Conservation (phyloP, 148 eudicot genomes). For the Rhododendron ferrugineum region DNA sequence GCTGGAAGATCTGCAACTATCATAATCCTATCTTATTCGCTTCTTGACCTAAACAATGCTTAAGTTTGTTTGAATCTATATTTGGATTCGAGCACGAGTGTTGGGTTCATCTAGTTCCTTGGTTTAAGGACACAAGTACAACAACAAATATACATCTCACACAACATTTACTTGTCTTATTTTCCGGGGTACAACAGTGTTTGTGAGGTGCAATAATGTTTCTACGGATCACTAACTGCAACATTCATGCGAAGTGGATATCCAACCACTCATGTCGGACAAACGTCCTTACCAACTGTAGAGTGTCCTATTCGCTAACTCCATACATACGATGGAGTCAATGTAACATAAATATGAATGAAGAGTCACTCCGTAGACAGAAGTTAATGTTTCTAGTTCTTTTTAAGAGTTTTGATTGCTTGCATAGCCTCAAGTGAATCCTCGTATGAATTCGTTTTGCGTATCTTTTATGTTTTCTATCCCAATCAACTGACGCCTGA, state of each 20-base stretch:
- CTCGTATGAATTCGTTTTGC: neutral
- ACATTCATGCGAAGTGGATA: neutral
- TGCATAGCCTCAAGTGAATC: neutral
- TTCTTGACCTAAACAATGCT: neutral
- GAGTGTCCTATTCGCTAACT: neutral
- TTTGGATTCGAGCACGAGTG: neutral
- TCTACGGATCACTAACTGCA: neutral
- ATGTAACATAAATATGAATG: neutral
- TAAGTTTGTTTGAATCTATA: neutral
- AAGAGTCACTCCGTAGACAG: neutral
- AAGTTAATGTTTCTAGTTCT: neutral
- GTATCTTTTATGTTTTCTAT: neutral
- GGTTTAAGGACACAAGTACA: neutral
- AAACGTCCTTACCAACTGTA: neutral
- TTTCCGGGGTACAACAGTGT: neutral
- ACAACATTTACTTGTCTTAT: neutral
- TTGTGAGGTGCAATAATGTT: neutral
- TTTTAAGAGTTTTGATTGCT: neutral
- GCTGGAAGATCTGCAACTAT: neutral
- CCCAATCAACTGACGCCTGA: neutral
- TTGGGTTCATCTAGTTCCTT: neutral
- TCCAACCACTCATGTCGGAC: neutral
- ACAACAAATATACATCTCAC: neutral
- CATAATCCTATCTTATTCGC: neutral
- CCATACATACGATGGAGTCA: neutral